A percentile compares a stretch with the other conserved stretches of the same genome.
phyloP scores from a whole-genome alignment of 352 stramenopile genomes.

The Globisporangium polare region DNA sequence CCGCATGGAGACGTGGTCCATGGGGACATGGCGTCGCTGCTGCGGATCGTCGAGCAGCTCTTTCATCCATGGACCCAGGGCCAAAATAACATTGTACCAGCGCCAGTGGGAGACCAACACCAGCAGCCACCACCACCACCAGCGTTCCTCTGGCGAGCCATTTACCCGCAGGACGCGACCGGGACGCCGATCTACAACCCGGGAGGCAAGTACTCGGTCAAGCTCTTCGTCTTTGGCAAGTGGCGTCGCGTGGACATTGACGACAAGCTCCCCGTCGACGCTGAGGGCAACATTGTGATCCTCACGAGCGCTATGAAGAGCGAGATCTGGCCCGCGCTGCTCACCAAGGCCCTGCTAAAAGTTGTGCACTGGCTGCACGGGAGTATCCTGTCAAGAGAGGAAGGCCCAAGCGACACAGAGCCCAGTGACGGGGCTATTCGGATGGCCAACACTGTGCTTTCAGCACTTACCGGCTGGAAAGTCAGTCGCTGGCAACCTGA shows the following conservation, averaged over 20 bases:
- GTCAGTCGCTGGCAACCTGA: conserved; percentile 31
- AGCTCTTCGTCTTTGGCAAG: conserved; percentile 63
- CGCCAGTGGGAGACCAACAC: too few species aligned
- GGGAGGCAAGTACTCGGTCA: conserved; percentile 73
- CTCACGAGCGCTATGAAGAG: conserved; percentile 51
- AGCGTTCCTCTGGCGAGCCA: conserved; percentile 66
- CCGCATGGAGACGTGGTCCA: conserved; percentile 68
- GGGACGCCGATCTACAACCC: conserved; percentile 56
- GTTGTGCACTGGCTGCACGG: conserved; percentile 44
- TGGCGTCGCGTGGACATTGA: conserved; percentile 74
- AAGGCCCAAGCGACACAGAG: background rate
- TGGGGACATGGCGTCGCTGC: conserved; percentile 58
- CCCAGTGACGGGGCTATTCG: conserved; percentile 16
- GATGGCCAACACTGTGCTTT: conserved; percentile 25
- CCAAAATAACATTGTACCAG: background rate
- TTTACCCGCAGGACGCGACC: conserved; percentile 59
- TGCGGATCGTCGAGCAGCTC: conserved; percentile 63
- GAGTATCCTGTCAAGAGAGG: background rate
- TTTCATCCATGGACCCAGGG: conserved; percentile 18
- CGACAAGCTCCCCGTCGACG: conserved; percentile 58
- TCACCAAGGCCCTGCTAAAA: conserved; percentile 76
- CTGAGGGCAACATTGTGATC: conserved; percentile 42
- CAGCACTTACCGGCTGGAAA: conserved; percentile 60
- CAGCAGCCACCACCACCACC: background rate
- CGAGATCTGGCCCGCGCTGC: conserved; percentile 65